A percentile compares a stretch with the other conserved stretches of the same genome.
These are phyloP conservation scores for Pestalotiopsis sp. DNA, from an alignment of 2,329 filamentous ascomycete genomes.

Conservation along the genomic window DNA sequence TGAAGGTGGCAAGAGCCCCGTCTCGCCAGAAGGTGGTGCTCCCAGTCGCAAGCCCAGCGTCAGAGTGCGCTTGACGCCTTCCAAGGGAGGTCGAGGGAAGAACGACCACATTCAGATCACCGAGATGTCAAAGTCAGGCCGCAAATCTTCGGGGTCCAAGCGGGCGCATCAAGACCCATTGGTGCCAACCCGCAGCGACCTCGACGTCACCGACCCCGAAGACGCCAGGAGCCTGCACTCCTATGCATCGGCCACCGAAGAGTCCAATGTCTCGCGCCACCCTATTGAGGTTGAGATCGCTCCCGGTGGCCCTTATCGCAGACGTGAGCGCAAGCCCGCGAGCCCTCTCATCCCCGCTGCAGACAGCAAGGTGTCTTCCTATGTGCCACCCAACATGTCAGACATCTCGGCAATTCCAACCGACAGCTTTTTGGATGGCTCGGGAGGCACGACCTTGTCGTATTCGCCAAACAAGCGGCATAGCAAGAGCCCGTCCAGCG, in stretches of 20 bases:
- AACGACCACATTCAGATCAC: conserved; percentile 87
- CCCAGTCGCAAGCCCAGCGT: conserved; percentile 79
- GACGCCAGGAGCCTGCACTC: conserved; percentile 72
- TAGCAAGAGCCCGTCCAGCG: conserved; percentile 44
- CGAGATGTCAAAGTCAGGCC: conserved; percentile 63
- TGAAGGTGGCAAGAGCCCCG: conserved; percentile 69
- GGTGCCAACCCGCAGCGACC: conserved; percentile 60
- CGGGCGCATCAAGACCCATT: conserved; percentile 45
- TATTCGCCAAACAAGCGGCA: conserved; percentile 35
- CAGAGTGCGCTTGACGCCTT: conserved; percentile 77
- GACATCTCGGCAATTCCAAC: conserved; percentile 80
- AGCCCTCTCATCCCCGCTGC: conserved; percentile 66
- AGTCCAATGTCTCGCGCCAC: conserved; percentile 74
- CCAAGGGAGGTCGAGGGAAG: conserved; percentile 62
- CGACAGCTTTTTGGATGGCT: conserved; percentile 65
- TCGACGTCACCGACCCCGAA: conserved; percentile 51
- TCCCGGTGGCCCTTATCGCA: conserved; percentile 48
- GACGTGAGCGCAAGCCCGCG: conserved; percentile 59
- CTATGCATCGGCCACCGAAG: conserved; percentile 77
- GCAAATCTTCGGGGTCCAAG: conserved; percentile 63
- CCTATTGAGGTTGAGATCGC: conserved; percentile 92
- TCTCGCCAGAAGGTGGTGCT: conserved; percentile 52
- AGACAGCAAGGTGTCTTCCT: conserved; percentile 59
- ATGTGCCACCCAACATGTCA: conserved; percentile 69
- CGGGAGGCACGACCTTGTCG: conserved; percentile 41